Base-by-base conservation (phyloP, 2,329 filamentous ascomycete genomes). In the Pochonia chlamydosporia region DNA sequence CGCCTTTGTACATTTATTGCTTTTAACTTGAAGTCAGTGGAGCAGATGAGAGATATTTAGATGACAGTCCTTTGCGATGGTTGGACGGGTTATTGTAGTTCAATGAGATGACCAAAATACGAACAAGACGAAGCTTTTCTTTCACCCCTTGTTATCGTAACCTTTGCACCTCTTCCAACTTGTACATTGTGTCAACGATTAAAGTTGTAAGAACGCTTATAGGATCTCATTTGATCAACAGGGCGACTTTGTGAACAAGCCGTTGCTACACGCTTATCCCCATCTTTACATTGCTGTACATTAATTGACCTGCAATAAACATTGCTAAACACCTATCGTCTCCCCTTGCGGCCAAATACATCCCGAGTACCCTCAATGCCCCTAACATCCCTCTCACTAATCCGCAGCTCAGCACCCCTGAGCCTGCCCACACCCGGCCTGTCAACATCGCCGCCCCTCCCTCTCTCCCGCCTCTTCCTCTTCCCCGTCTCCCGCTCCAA, bases 341-440 rank as follows among this genome's bases (percentile, higher is more conserved):
- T 58, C 52, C 65, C 63, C 44, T 62, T 66, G 55, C 69, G 60
- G 9, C 70, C 67, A 60, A 68, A 69, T 52, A 61, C 63, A 55
- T 66, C 69, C 39, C 65, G 68, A 40, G 67, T 67, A 1, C 82
- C 81, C 57, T 86, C 79, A 52, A 93, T 89, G 47, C 77, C 78
- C 55, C 70, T 74, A 7, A 96, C 78, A 66, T 97, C 92, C 57
- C 77, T 78, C 61, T 85, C 82, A 60, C 84, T 95, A 57, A 97
- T 67, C 53, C 76, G 85, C 70, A 97, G 66, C 60, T 87, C 87
- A 0, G 90, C 90, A 3, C 87, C 86, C 52, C 75, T 81, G 63
- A 96, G 85, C 63, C 76, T 88, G 1, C 93, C 93, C 11, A 97
- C 81, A 3, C 79, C 82, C 1, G 92, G 89, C 25, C 81, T 82